A percentile compares a stretch with the other conserved stretches of the same genome.
Conservation (phyloP, 1,284 basidiomycete genomes). For the Anthracocystis setariae region DNA sequence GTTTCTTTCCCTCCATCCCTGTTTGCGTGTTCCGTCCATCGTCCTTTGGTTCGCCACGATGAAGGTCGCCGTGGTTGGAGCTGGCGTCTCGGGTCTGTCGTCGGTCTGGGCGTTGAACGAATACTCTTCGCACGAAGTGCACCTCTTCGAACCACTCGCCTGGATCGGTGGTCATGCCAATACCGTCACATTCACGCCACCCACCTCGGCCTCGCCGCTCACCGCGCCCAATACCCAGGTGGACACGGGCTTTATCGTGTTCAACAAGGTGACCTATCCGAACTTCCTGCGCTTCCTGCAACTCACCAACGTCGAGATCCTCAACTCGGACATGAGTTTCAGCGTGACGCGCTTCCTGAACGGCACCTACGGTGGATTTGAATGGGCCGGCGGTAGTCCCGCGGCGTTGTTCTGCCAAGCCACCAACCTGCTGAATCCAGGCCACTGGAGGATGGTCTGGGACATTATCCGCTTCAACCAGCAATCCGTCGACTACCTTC, state of each 20-base stretch:
- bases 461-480: conserved; percentile 83
- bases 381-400: conserved; percentile 54
- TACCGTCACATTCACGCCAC: conserved; percentile 74
- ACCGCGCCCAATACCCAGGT: conserved; percentile 31
- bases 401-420: conserved; percentile 49
- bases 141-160: conserved; percentile 78
- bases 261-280: conserved; percentile 82
- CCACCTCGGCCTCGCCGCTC: conserved; percentile 10
- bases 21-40: too few relatives aligned
- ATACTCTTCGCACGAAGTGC: conserved; percentile 80
- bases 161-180: conserved; percentile 83
- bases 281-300: conserved; percentile 80
- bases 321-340: conserved; percentile 81
- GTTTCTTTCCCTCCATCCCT: too few relatives aligned
- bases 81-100: conserved; percentile 80
- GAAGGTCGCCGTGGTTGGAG: conserved; percentile 78
- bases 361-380: conserved; percentile 42
- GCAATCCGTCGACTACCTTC: conserved; percentile 71
- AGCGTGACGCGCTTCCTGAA: conserved; percentile 70
- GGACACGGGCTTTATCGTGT: conserved; percentile 70
- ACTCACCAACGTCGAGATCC: conserved; percentile 72
- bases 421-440: conserved; percentile 71
- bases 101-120: conserved; percentile 85
- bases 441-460: conserved; percentile 80
- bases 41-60: conserved; percentile 6